These are phyloP conservation scores for Botryotinia narcissicola DNA, from an alignment of 2,329 filamentous ascomycete species.

Conservation along the genomic window DNA sequence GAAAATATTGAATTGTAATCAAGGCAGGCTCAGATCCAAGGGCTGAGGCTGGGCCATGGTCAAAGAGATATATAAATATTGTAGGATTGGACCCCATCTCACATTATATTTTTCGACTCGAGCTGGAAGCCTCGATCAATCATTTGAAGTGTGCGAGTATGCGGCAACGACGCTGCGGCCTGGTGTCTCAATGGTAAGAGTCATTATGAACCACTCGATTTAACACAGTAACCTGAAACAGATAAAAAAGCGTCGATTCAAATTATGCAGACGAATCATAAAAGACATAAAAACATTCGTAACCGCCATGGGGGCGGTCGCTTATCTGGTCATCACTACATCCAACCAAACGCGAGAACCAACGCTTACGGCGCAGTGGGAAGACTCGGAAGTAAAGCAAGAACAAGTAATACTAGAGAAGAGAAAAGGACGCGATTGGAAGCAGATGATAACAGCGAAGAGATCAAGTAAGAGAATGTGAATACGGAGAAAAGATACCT, in stretches of 20 bases:
- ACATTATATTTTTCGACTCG: conserved; percentile 2
- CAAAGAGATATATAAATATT: conserved; percentile 18
- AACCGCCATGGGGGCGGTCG: conserved; percentile 19
- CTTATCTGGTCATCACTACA: conserved; percentile 17
- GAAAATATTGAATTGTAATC: not conserved
- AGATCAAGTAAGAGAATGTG: not conserved
- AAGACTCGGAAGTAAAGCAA: not conserved
- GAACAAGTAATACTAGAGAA: not conserved
- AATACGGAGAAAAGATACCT: not conserved
- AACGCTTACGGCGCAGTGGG: not conserved
- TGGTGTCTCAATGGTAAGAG: conserved; percentile 5
- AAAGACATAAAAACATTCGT: conserved; percentile 6
- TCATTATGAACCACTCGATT: conserved; percentile 16
- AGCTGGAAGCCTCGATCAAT: conserved; percentile 13
- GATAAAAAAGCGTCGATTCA: conserved; percentile 1
- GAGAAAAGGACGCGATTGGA: not conserved
- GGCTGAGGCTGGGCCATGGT: conserved; percentile 1
- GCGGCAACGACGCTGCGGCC: conserved; percentile 19
- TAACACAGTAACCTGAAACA: conserved; percentile 7
- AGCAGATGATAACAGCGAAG: not conserved
- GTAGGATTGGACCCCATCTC: conserved; percentile 21
- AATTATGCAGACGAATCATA: conserved; percentile 15
- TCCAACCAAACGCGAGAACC: conserved; percentile 10
- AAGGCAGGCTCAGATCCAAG: conserved; percentile 8
- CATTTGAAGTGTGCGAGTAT: not conserved